phyloP scores from a whole-genome alignment of 768 basidiomycete species.

The Termitomyces sp. region DNA sequence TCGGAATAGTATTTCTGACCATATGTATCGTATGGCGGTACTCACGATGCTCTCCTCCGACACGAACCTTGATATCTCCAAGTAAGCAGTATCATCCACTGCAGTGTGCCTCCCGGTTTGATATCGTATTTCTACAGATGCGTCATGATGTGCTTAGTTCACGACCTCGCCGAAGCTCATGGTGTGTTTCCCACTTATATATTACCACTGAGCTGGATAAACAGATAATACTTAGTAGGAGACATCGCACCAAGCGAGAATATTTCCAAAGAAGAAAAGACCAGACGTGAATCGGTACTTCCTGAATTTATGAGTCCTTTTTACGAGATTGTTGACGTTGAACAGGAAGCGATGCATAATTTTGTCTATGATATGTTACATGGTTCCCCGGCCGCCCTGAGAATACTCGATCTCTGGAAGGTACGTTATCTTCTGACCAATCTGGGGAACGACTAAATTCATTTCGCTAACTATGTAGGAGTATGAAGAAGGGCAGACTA shows the following conservation, averaged over 20 bases:
- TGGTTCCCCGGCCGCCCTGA: constrained; percentile 60
- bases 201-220: not conserved
- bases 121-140: constrained; percentile 43
- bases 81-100: constrained; percentile 42
- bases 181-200: constrained; percentile 37
- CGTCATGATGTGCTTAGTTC: constrained; percentile 87
- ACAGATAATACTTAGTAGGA: constrained; percentile 62
- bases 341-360: constrained; percentile 85
- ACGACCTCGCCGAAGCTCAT: constrained; percentile 96
- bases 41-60: constrained; percentile 87
- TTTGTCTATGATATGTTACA: constrained; percentile 92
- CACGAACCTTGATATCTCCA: constrained; percentile 64
- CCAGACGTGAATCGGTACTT: constrained; percentile 63
- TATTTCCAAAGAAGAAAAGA: constrained; percentile 80
- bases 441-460: not conserved
- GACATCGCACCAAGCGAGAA: constrained; percentile 92
- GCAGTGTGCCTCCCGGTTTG: not conserved
- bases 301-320: not conserved
- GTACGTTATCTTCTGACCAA: constrained; percentile 31
- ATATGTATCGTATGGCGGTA: constrained; percentile 98
- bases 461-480: constrained; percentile 45
- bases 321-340: not conserved
- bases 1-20: constrained; percentile 79
- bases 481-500: constrained; percentile 72
- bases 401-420: constrained; percentile 71